phyloP scores from a whole-genome alignment of 1,284 basidiomycete genomes.

The Marasmius fiardii region DNA sequence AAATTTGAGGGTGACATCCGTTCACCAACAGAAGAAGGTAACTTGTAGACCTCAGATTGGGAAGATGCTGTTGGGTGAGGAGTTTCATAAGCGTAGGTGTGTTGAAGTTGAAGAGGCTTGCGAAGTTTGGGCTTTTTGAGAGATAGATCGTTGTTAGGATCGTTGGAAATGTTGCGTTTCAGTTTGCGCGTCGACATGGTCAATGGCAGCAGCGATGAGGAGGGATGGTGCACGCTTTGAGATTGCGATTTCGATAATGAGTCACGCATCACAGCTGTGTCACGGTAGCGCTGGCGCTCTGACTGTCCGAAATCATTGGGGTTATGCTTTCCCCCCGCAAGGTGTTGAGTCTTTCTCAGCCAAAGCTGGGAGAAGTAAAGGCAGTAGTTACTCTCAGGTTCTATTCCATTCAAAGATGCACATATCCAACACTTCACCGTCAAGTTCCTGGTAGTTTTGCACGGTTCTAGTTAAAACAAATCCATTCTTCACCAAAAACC shows the following conservation, averaged over 20 bases:
- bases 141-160: slow-evolving; percentile 5
- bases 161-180: slow-evolving; percentile 13
- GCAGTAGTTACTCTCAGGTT: not conserved
- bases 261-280: not conserved
- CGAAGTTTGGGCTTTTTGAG: slow-evolving; percentile 13
- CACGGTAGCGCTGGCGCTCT: too few relatives aligned
- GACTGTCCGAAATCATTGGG: too few relatives aligned
- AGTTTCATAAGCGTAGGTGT: slow-evolving; percentile 10
- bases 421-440: not conserved
- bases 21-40: slow-evolving; percentile 18
- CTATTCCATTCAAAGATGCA: not conserved
- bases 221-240: slow-evolving; percentile 25
- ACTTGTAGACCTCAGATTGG: slow-evolving; percentile 13
- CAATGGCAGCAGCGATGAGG: slow-evolving; percentile 17
- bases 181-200: slow-evolving; percentile 11
- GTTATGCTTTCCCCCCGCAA: too few relatives aligned
- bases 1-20: slow-evolving; percentile 15
- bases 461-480: slow-evolving; percentile 33
- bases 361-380: too few relatives aligned
- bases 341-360: too few relatives aligned
- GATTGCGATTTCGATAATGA: slow-evolving; percentile 6
- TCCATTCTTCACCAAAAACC: slow-evolving; percentile 64
- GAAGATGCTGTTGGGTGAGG: slow-evolving; percentile 12
- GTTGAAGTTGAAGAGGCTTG: slow-evolving; percentile 5
- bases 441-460: not conserved